Conservation (phyloP, 805 yeast genomes). For the Saturnispora sekii region DNA sequence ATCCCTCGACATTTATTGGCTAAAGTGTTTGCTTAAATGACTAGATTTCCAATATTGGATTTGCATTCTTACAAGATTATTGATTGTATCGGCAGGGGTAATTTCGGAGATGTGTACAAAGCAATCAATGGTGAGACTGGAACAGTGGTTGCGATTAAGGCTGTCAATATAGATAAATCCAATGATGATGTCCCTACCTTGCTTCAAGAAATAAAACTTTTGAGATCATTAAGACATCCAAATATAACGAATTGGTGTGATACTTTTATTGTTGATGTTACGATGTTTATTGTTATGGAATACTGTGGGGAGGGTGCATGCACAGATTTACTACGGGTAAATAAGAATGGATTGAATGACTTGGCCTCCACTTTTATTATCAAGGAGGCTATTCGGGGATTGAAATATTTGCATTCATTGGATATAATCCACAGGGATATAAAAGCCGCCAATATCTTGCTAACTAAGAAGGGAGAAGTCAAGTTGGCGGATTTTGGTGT, state of each 20-base stretch:
- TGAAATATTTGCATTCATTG: conserved; percentile 59
- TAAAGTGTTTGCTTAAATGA: neutral
- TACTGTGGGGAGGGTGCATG: conserved; percentile 94
- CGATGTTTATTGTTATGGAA: conserved; percentile 90
- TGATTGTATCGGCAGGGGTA: conserved; percentile 71
- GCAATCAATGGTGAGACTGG: conserved; percentile 33
- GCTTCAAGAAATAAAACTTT: conserved; percentile 68
- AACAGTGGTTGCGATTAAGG: conserved; percentile 70
- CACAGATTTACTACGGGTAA: conserved; percentile 55
- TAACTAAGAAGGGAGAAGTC: conserved; percentile 63
- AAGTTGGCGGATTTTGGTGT: conserved; percentile 96
- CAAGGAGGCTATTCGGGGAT: conserved; percentile 56
- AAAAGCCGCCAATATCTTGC: conserved; percentile 82
- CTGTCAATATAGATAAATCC: conserved; percentile 69
- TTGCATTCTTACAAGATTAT: conserved; percentile 23
- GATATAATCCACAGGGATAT: conserved; percentile 88
- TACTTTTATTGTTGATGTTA: conserved; percentile 53
- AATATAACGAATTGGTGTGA: conserved; percentile 59
- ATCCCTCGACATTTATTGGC: neutral
- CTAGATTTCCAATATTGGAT: neutral
- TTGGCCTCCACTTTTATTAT: conserved; percentile 52
- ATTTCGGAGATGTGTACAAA: conserved; percentile 78
- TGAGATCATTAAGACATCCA: conserved; percentile 56
- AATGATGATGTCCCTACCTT: conserved; percentile 65
- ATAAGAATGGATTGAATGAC: conserved; percentile 43